These are phyloP conservation scores for Boletellus emodensis DNA, from an alignment of 768 basidiomycete species.

Conservation along the genomic window DNA sequence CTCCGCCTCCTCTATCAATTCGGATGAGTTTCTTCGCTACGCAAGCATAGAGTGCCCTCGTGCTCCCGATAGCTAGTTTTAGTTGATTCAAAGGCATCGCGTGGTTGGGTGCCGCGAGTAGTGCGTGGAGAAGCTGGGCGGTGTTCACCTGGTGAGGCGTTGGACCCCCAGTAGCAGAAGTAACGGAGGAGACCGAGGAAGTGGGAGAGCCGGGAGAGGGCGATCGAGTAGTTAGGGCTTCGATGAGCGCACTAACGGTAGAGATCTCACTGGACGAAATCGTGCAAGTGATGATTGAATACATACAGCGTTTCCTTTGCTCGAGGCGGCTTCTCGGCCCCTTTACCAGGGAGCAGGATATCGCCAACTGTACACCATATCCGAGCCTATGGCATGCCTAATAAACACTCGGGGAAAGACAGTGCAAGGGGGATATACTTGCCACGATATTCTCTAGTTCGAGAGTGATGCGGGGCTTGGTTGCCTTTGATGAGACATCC, in stretches of 20 bases:
- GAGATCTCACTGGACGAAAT: background rate
- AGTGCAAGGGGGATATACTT: slow-evolving; percentile 22
- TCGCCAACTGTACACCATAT: slow-evolving; percentile 69
- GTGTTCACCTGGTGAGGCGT: slow-evolving; percentile 70
- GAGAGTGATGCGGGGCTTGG: slow-evolving; percentile 50
- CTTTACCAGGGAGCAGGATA: slow-evolving; percentile 53
- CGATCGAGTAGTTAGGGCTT: slow-evolving; percentile 46
- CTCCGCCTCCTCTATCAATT: slow-evolving; percentile 71
- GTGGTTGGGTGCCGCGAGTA: slow-evolving; percentile 53
- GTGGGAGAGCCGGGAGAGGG: slow-evolving; percentile 56
- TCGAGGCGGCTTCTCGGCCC: slow-evolving; percentile 40
- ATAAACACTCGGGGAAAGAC: background rate
- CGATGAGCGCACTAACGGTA: slow-evolving; percentile 50
- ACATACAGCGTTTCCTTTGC: slow-evolving; percentile 63
- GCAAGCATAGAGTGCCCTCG: slow-evolving; percentile 67
- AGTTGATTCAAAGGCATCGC: slow-evolving; percentile 58
- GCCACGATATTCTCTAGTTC: slow-evolving; percentile 66
- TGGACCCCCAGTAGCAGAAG: slow-evolving; percentile 37
- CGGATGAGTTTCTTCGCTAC: slow-evolving; percentile 78
- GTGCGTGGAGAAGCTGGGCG: slow-evolving; percentile 57
- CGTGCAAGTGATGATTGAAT: background rate
- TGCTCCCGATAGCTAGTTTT: slow-evolving; percentile 57
- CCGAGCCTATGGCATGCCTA: slow-evolving; percentile 43
- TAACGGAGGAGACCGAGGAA: slow-evolving; percentile 49
- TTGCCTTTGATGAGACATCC: slow-evolving; percentile 20